A percentile compares a stretch with the other conserved stretches of the same genome.
Conservation (phyloP, 805 yeast genomes). For the Kuraishia floccosa region DNA sequence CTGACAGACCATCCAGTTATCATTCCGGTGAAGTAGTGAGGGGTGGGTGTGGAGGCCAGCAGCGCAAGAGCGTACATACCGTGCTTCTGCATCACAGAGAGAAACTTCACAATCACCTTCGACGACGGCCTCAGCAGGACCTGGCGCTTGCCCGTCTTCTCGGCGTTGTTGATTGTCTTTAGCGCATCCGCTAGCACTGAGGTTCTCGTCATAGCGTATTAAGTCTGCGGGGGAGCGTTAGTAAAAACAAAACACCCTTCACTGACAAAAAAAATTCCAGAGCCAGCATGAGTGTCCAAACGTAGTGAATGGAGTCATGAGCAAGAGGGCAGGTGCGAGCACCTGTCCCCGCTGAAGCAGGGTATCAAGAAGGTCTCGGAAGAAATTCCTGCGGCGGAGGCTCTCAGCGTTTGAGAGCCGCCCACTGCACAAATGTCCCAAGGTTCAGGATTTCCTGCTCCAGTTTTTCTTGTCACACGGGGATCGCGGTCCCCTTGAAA, state of each 20-base stretch:
- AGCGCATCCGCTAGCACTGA: constrained; percentile 98
- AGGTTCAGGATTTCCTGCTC: constrained; percentile 7
- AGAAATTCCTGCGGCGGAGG: constrained; percentile 1
- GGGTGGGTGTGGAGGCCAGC: too few species aligned
- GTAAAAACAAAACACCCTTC: background rate
- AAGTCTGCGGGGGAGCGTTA: constrained; percentile 1
- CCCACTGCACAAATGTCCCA: constrained; percentile 5
- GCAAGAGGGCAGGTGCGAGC: constrained; percentile 12
- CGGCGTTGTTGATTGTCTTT: constrained; percentile 97
- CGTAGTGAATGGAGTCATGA: constrained; percentile 32
- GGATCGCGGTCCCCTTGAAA: too few species aligned
- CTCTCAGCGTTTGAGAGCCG: too few species aligned
- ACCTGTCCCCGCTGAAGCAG: constrained; percentile 4
- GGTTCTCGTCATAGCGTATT: constrained; percentile 77
- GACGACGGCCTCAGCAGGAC: constrained; percentile 97
- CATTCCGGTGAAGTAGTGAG: too few species aligned
- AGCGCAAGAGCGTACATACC: constrained; percentile 31
- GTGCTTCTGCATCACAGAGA: constrained; percentile 95
- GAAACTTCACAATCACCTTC: constrained; percentile 94
- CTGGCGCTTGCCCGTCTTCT: constrained; percentile 98
- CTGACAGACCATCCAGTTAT: constrained; percentile 98
- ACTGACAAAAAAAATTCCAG: constrained; percentile 16
- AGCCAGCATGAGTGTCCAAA: constrained; percentile 40
- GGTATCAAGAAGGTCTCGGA: constrained; percentile 7
- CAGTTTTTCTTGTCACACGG: constrained; percentile 3